Evolutionary conservation across 1,139 yeast genomes (phyloP).

Genomic region (Geotrichum restrictum): DNA sequence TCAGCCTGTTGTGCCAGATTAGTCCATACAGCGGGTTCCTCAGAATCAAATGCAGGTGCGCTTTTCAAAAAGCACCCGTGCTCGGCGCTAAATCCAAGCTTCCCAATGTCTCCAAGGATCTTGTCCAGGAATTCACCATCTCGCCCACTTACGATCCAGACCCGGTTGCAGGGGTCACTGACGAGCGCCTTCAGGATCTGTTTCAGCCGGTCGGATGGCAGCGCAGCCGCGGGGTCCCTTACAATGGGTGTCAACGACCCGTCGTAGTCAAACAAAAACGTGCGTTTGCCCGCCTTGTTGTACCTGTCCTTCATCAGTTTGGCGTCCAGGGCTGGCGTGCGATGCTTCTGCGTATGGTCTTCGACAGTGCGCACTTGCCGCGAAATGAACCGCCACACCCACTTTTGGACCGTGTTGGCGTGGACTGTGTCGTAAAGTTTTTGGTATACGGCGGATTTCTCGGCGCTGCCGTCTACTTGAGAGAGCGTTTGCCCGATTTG

Average conservation of each 20-base stretch:
- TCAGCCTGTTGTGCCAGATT: conserved; percentile 79
- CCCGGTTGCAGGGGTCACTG: conserved; percentile 74
- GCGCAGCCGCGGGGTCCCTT: conserved; percentile 95
- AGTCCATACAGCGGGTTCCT: conserved; percentile 71
- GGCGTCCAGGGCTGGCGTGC: conserved; percentile 82
- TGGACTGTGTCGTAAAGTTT: conserved; percentile 62
- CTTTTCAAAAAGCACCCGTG: conserved; percentile 94
- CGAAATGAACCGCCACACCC: conserved; percentile 66
- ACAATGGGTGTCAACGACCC: conserved; percentile 97
- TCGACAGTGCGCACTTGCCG: conserved; percentile 52
- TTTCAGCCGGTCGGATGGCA: conserved; percentile 74
- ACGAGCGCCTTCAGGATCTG: conserved; percentile 57
- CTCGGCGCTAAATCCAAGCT: conserved; percentile 85
- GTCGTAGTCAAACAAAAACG: conserved; percentile 91
- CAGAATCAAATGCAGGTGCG: too few relatives aligned
- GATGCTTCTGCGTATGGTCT: conserved; percentile 45
- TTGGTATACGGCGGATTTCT: conserved; percentile 24
- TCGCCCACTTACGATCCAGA: conserved; percentile 96
- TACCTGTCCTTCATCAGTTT: conserved; percentile 54
- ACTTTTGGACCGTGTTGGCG: conserved; percentile 69
- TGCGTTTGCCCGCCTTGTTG: conserved; percentile 57
- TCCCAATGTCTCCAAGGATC: conserved; percentile 70
- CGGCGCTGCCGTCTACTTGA: conserved; percentile 40
- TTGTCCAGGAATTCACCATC: conserved; percentile 84
- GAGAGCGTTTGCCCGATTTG: conserved; percentile 67